These are phyloP conservation scores for Blepharisma undulans DNA, from an alignment of 169 alveolate genomes.

Conservation along the genomic window DNA sequence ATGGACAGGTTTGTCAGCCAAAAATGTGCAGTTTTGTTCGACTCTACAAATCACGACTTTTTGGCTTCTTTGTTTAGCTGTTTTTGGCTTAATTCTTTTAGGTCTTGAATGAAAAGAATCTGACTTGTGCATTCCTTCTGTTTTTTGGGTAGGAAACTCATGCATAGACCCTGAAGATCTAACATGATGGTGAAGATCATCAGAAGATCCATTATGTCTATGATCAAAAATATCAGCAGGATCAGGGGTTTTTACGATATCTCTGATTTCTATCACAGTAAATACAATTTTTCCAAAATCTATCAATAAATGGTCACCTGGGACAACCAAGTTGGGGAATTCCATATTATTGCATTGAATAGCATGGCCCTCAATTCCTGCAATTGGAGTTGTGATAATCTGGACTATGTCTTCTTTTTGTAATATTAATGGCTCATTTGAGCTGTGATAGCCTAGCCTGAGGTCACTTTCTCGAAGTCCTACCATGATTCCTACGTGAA, in stretches of 20 bases:
- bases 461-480: conserved; percentile 29
- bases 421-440: not conserved
- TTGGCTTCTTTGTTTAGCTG: not conserved
- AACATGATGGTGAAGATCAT: not conserved
- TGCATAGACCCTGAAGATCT: not conserved
- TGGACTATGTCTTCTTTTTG: not conserved
- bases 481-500: conserved; percentile 7
- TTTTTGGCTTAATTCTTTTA: not conserved
- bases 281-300: conserved; percentile 23
- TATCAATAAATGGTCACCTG: not conserved
- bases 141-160: not conserved
- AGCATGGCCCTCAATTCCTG: not conserved
- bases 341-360: conserved; percentile 9
- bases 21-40: conserved; percentile 16
- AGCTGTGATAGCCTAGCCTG: not conserved
- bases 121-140: not conserved
- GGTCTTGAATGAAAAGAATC: not conserved
- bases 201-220: not conserved
- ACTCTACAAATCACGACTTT: conserved; percentile 22
- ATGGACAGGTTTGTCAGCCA: not conserved
- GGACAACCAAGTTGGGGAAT: not conserved
- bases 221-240: not conserved
- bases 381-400: not conserved
- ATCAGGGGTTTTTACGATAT: not conserved
- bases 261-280: not conserved